Base-by-base conservation (phyloP, 805 yeast species). In the Kluyveromyces lactis region DNA sequence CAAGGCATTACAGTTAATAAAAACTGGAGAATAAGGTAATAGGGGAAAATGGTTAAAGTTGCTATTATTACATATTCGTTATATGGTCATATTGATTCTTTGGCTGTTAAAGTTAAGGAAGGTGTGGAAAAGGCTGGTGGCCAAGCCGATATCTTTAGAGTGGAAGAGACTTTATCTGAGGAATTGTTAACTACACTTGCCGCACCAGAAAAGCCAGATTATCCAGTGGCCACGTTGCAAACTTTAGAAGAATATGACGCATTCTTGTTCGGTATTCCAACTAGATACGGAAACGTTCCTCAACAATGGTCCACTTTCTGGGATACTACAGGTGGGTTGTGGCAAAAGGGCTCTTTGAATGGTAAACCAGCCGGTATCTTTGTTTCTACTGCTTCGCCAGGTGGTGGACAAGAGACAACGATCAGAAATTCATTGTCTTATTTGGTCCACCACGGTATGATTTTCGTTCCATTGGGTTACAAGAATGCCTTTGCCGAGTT, bases 341-440 rank as follows among this genome's bases (percentile, higher is more conserved):
- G 94, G 94, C 79, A 81, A 40, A 42, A 59, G 30, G 89, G 90
- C 49, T 74, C 75, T 19, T 69, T 82, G 39, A 56, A 68, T 51
- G 92, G 89, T 49, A 84, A 84, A 65, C 74, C 77, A 43, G 86
- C 78, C 13, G 89, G 87, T 46, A 50, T 81, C 33, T 83, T 83
- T 53, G 75, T 77, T 33, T 71, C 83, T 39, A 79, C 90, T 4
- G 86, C 84, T 43, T 67, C 81, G 26, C 75, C 72, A 49, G 86
- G 86, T 47, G 86, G 86, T 50, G 92, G 94, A 43, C 86, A 79
- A 62, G 95, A 85, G 61, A 63, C 66, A 32, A 83, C 94, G n/a
- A 67, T 71, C 13, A 68, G 73, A 50, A 75, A 68, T 58, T 59
- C 79, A 4, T 45, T 85, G 47, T 70, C 81, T 31, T 72, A 75